Evolutionary conservation across 139 green algal species (phyloP).

Genomic region (Spirogloea muscicola): DNA sequence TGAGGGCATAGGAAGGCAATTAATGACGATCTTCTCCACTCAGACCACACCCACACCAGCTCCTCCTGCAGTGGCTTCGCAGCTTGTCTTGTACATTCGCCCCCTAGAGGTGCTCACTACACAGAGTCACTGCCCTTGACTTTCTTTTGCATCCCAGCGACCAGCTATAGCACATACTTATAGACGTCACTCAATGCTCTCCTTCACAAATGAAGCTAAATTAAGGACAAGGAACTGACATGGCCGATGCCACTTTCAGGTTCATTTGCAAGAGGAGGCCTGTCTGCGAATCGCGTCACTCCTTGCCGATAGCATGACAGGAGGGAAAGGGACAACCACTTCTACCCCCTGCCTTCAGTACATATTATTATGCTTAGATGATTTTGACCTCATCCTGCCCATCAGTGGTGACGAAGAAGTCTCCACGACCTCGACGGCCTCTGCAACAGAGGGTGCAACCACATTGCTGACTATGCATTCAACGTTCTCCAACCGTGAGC

Average conservation of each 20-base stretch:
- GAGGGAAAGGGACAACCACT: neutral
- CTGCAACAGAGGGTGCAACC: too few species aligned
- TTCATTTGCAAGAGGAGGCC: constrained; percentile 41
- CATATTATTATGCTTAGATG: constrained; percentile 12
- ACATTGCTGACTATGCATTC: too few species aligned
- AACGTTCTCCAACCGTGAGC: too few species aligned
- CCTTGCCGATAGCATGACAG: constrained; percentile 22
- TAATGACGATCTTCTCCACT: constrained; percentile 37
- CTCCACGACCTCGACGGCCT: too few species aligned
- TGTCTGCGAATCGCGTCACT: constrained; percentile 44
- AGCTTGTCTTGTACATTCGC: constrained; percentile 22
- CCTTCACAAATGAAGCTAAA: too few species aligned
- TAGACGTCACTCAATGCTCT: too few species aligned
- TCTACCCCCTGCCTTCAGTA: neutral
- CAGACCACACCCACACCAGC: constrained; percentile 18
- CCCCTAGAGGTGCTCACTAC: constrained; percentile 43
- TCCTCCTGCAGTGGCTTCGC: constrained; percentile 13
- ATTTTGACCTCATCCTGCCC: constrained; percentile 23
- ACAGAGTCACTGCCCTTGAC: too few species aligned
- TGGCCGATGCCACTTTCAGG: constrained; percentile 24
- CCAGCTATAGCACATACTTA: too few species aligned
- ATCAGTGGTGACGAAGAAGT: too few species aligned
- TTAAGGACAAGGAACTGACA: too few species aligned
- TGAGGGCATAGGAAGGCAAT: too few species aligned
- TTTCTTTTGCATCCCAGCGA: too few species aligned